Percentiles rank a stretch among this genome's conserved stretches.
Evolutionary conservation across 345 rosid species (phyloP).

Genomic region (Nasturtium officinale): DNA sequence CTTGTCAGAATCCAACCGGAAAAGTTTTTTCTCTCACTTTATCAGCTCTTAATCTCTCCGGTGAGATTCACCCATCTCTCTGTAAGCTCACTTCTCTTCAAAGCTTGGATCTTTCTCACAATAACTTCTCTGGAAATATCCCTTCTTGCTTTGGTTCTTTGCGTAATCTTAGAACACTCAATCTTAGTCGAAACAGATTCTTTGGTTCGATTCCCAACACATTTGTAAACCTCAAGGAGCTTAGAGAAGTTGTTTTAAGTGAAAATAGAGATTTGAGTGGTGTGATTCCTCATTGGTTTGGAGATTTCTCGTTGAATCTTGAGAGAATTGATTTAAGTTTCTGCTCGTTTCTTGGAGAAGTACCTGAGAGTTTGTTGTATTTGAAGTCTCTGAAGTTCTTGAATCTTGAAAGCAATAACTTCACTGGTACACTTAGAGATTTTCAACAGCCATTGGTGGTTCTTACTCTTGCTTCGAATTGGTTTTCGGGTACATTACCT

Average conservation of each 20-base stretch:
- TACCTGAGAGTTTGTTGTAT: slow-evolving; percentile 60
- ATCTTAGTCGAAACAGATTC: slow-evolving; percentile 68
- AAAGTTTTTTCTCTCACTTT: slow-evolving; percentile 64
- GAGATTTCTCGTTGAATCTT: slow-evolving; percentile 54
- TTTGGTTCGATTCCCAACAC: slow-evolving; percentile 61
- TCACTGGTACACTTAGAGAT: slow-evolving; percentile 63
- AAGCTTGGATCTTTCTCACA: slow-evolving; percentile 56
- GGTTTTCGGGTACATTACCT: slow-evolving; percentile 77
- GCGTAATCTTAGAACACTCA: slow-evolving; percentile 58
- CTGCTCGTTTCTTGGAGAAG: slow-evolving; percentile 65
- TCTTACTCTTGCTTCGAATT: slow-evolving; percentile 74
- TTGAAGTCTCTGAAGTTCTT: slow-evolving; percentile 60
- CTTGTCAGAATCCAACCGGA: slow-evolving; percentile 62
- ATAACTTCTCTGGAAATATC: slow-evolving; percentile 59
- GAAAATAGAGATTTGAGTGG: slow-evolving; percentile 66
- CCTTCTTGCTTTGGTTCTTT: slow-evolving; percentile 69
- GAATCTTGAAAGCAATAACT: slow-evolving; percentile 64
- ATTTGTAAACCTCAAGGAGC: slow-evolving; percentile 49
- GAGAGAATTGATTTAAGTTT: slow-evolving; percentile 73
- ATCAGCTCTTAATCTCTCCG: slow-evolving; percentile 58
- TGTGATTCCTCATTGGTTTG: slow-evolving; percentile 64
- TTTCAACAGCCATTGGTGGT: slow-evolving; percentile 62
- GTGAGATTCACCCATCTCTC: slow-evolving; percentile 61
- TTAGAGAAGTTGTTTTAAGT: slow-evolving; percentile 60
- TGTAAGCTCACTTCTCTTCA: slow-evolving; percentile 63